Evolutionary conservation across 345 rosid species (phyloP).

Genomic region (Citropsis articulata): DNA sequence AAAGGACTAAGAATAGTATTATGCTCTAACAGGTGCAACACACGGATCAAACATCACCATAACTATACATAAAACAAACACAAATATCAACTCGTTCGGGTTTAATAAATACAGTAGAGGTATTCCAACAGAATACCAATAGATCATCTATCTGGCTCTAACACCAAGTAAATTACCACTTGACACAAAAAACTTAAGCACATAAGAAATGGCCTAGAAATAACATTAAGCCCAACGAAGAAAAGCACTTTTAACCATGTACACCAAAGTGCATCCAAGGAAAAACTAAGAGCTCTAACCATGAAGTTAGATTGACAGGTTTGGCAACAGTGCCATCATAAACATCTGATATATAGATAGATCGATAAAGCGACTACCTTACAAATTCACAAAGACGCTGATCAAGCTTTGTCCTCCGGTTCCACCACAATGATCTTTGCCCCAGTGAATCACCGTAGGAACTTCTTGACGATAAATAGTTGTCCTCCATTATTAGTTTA

Average conservation of each 20-base stretch:
- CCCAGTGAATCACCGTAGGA: conserved; percentile 58
- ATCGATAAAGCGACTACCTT: conserved; percentile 39
- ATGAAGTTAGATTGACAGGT: background rate
- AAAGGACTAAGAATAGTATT: background rate
- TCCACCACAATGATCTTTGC: conserved; percentile 72
- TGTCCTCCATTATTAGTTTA: conserved; percentile 74
- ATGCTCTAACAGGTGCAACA: background rate
- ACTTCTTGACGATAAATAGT: conserved; percentile 49
- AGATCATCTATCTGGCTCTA: background rate
- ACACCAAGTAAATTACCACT: background rate
- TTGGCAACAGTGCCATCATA: background rate
- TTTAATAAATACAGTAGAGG: background rate
- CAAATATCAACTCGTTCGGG: background rate
- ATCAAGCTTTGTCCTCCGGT: conserved; percentile 73
- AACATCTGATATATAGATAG: background rate
- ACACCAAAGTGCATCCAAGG: background rate
- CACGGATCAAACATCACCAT: background rate
- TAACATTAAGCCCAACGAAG: background rate
- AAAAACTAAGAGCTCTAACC: background rate
- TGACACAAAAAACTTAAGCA: background rate
- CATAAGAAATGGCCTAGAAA: background rate
- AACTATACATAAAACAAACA: background rate
- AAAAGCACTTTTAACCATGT: background rate
- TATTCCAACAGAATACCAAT: background rate
- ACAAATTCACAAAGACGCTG: conserved; percentile 58